Evolutionary conservation across 2,329 filamentous ascomycete genomes (phyloP).

Genomic region (Sarocladiaceae sp.): DNA sequence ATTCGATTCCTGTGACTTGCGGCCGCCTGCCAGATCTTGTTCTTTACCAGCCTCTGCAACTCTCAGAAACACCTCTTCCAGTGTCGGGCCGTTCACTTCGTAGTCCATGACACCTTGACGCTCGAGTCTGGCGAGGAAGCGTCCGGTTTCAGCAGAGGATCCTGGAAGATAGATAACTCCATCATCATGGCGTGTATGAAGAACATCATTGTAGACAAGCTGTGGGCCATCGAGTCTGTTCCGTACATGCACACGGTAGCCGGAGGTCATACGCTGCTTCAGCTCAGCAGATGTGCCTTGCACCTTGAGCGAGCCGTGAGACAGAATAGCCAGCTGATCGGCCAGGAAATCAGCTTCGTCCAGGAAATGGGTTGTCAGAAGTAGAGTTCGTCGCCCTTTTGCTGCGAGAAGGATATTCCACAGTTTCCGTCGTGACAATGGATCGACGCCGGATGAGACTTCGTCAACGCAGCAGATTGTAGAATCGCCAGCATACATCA

Average conservation of each 20-base stretch:
- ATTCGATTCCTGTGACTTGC: no score
- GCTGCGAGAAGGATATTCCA: constrained; percentile 64
- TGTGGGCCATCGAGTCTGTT: background rate
- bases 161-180: no score
- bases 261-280: constrained; percentile 55
- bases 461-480: constrained; percentile 64
- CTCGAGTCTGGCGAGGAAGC: constrained; percentile 25
- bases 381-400: constrained; percentile 53
- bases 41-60: no score
- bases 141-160: constrained; percentile 16
- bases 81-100: no score
- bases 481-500: constrained; percentile 64
- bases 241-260: constrained; percentile 50
- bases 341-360: constrained; percentile 64
- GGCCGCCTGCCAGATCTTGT: no score
- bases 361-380: constrained; percentile 65
- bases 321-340: constrained; percentile 61
- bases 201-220: no score
- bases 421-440: constrained; percentile 58
- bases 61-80: no score
- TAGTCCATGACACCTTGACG: constrained; percentile 17
- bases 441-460: constrained; percentile 62
- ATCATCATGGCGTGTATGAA: no score
- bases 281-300: constrained; percentile 58
- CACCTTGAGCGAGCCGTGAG: constrained; percentile 54